Conservation (phyloP, 2,329 filamentous ascomycete genomes). For the Camillea tinctor region DNA sequence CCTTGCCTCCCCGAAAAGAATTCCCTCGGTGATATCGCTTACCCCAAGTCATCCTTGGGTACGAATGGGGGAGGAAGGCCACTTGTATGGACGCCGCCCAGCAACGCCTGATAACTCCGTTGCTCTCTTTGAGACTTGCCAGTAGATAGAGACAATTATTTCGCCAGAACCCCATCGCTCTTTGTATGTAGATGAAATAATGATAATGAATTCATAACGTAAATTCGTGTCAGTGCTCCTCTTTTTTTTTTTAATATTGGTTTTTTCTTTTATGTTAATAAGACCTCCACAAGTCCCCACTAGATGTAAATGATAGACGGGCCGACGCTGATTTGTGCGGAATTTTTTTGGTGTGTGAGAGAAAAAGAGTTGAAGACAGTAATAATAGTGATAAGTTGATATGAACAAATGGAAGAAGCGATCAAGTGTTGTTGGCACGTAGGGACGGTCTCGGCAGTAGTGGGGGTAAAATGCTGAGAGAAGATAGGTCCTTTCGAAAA, state of each 20-base stretch:
- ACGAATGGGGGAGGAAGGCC: not conserved
- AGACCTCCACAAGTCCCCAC: not conserved
- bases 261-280: not conserved
- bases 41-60: not conserved
- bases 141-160: not conserved
- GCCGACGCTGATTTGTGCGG: constrained; percentile 2
- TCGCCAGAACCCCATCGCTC: constrained; percentile 1
- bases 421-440: constrained; percentile 1
- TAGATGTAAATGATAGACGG: not conserved
- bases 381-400: constrained; percentile 3
- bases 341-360: not conserved
- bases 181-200: constrained; percentile 1
- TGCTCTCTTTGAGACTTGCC: not conserved
- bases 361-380: not conserved
- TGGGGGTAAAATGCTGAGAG: constrained; percentile 9
- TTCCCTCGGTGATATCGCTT: not conserved
- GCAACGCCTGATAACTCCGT: constrained; percentile 1
- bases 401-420: constrained; percentile 28
- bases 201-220: constrained; percentile 1
- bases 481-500: constrained; percentile 26
- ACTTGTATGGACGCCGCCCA: not conserved
- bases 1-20: not conserved
- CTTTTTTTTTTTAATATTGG: not conserved
- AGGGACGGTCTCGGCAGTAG: not conserved
- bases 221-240: constrained; percentile 2